phyloP scores from a whole-genome alignment of 1,284 basidiomycete genomes.

The Fomes fomentarius region DNA sequence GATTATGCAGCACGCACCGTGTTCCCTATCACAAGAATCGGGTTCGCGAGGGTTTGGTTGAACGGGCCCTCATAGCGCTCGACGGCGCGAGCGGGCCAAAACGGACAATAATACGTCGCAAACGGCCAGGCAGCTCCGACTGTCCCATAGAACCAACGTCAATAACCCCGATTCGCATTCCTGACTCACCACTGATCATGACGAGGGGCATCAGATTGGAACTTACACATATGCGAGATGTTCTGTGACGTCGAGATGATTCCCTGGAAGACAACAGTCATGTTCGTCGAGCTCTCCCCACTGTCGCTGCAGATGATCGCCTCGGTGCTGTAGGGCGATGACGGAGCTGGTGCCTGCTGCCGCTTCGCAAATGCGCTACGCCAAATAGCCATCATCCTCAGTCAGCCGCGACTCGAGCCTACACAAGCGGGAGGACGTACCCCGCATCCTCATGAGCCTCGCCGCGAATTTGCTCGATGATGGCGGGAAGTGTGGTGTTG shows the following conservation, averaged over 20 bases:
- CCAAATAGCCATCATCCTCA: not conserved
- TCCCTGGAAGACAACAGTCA: conserved; percentile 18
- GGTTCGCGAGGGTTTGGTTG: conserved; percentile 24
- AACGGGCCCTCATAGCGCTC: conserved; percentile 29
- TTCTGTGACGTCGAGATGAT: conserved; percentile 15
- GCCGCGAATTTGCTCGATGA: not conserved
- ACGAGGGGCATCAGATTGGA: not conserved
- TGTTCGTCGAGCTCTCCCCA: conserved; percentile 17
- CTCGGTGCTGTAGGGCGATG: not conserved
- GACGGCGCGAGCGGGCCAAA: conserved; percentile 26
- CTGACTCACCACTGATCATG: not conserved
- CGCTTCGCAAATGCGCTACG: not conserved
- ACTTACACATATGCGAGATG: conserved; percentile 21
- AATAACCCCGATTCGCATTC: no score
- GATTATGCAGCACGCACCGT: conserved; percentile 15
- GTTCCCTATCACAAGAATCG: conserved; percentile 26
- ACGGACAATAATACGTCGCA: conserved; percentile 8
- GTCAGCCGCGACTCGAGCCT: not conserved
- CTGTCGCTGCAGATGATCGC: conserved; percentile 26
- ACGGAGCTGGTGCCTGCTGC: not conserved
- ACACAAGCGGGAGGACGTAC: not conserved
- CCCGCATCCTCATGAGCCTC: not conserved
- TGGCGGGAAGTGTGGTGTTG: not conserved
- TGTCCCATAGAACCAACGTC: no score
- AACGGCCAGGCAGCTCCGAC: conserved; percentile 14